Evolutionary conservation across 2,329 filamentous ascomycete genomes (phyloP), one percentile per base, ranked within the genome.

Genomic region (Fusarium nygamai): DNA sequence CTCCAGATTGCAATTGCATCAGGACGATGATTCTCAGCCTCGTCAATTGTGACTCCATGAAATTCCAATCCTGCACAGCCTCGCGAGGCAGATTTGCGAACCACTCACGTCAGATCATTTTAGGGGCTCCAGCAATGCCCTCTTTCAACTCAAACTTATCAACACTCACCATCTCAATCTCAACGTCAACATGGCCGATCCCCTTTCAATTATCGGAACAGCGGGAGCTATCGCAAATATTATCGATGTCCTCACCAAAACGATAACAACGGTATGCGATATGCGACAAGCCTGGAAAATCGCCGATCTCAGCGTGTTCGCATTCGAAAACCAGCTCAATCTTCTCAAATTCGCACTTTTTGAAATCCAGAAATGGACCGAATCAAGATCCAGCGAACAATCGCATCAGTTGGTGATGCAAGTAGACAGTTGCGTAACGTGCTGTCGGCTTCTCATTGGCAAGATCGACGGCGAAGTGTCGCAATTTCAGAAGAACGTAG

Each of bases 81-180:
- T 22, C 50, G 33, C 24, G 12, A 54, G 50, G 50, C 33, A 54
- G 33, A 38, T 29, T 54, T 54, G 33, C 48, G 50, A 54, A 38
- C 50, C 50, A 29, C 17, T 38, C 12, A 38, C 33, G n/a, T 54
- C 24, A 38, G 33, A 38, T 27, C 17, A 38, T 27, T 20, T 20
- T 3, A 38, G 19, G 33, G 33, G 24, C 10, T 27, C 7, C 6
- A 12, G 13, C 27, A 36, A 36, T 10, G 34, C 8, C 17, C 9
- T 19, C 17, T 19, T 19, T 10, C 34, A 10, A 36, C 34, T 36
- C 34, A 36, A 5, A 10, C 19, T 16, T 27, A 14, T 38, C 17
- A 38, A 16, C 3, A 38, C n/a, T n/a, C n/a, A n/a, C n/a, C n/a
- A n/a, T 4, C 2, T 8, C 13, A 54, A 16, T 11, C 33, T 0